Evolutionary conservation across 176 grass and related monocot species (phyloP), one percentile per base, ranked within the genome.

Genomic region (Rhynchospora tenuis): DNA sequence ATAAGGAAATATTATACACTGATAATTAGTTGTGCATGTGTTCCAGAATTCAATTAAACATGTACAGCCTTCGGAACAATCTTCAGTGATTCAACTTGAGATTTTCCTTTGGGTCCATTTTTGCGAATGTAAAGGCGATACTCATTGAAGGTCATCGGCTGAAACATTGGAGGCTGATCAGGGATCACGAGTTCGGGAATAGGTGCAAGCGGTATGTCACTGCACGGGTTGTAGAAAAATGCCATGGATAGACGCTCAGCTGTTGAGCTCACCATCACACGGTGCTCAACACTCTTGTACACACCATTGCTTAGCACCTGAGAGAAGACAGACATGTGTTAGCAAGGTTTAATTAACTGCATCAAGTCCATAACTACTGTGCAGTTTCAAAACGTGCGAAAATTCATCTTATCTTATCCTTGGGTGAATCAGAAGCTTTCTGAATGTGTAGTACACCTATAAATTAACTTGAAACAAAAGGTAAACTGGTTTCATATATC

Each of bases 231-330:
- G 91, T 97, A 97, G 91, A 97, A 97, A 66, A 97, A 87, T 12
- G 94, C 94, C 66, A 97, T 54, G 2, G 94, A 97, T 55, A 97
- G 81, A 77, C 94, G 86, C 14, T 94, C 89, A 16, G 83, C 79
- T 65, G 47, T 59, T 23, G 91, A 63, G 73, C 86, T 93, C 72
- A 89, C 93, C 9, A 79, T 85, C 83, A 97, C 94, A 12, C 94
- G 87, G 73, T 97, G 94, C 81, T 91, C 91, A 77, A 91, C 91
- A 83, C 94, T 97, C 89, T 91, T 97, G 80, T 97, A 97, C 31
- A 31, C 29, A 8, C 87, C 91, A 83, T 97, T 97, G 83, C 86
- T 97, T 33, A 97, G 63, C 22, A 97, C 87, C 94, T 97, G 87
- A 80, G 45, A n/a, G 2, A 26, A 14, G 58, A 65, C 20, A 10